phyloP scores from a whole-genome alignment of 805 yeast species.

The Metschnikowia koreensis region DNA sequence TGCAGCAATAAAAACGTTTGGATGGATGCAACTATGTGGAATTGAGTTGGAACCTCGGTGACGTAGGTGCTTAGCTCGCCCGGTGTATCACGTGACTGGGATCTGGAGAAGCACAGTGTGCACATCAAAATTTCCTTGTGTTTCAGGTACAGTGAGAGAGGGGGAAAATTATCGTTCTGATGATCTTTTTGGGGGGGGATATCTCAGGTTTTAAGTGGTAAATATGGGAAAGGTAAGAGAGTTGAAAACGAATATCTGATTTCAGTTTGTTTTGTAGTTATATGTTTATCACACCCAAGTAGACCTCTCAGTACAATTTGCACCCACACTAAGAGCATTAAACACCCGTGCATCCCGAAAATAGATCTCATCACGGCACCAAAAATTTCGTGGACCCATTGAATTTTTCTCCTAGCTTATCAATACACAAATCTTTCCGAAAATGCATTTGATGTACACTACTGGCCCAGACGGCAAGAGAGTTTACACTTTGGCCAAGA shows the following conservation, averaged over 20 bases:
- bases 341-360: conserved; percentile 15
- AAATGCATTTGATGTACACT: conserved; percentile 99
- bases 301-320: not conserved
- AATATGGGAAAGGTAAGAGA: too few relatives aligned
- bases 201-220: too few relatives aligned
- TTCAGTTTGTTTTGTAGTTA: too few relatives aligned
- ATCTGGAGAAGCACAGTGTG: too few relatives aligned
- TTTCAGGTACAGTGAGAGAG: too few relatives aligned
- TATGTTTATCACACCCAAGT: too few relatives aligned
- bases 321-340: not conserved
- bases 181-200: too few relatives aligned
- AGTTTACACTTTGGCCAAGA: conserved; percentile 84
- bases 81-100: conserved; percentile 4
- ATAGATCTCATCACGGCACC: conserved; percentile 11
- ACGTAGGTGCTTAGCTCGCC: not conserved
- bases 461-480: conserved; percentile 93
- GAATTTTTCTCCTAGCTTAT: not conserved
- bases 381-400: conserved; percentile 7
- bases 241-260: too few relatives aligned
- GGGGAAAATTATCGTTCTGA: too few relatives aligned
- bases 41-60: not conserved
- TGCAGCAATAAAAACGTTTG: not conserved
- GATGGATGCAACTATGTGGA: not conserved
- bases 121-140: not conserved
- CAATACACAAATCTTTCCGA: conserved; percentile 16